Evolutionary conservation across 352 stramenopile species (phyloP).

Genomic region (Globisporangium splendens): DNA sequence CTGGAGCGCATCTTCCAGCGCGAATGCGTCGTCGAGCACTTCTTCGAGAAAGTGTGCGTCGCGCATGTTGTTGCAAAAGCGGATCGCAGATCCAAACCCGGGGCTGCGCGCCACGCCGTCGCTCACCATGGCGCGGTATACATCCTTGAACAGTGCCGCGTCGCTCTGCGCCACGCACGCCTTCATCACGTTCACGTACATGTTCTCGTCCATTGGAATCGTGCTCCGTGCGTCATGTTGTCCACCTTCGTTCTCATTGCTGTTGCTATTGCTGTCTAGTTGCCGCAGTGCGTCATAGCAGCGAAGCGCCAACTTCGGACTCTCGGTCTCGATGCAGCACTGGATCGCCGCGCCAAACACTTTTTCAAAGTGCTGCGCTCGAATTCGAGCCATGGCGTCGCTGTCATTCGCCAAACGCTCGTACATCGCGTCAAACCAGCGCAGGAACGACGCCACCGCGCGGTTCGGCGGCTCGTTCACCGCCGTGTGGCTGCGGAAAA

Average conservation of each 20-base stretch:
- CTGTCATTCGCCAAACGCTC: neutral
- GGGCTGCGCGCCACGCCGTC: slow-evolving; percentile 47
- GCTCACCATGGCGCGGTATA: slow-evolving; percentile 49
- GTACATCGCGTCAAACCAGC: slow-evolving; percentile 27
- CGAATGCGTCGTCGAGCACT: slow-evolving; percentile 53
- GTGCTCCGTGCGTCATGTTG: neutral
- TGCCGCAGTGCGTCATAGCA: slow-evolving; percentile 37
- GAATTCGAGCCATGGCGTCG: neutral
- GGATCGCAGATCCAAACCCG: slow-evolving; percentile 67
- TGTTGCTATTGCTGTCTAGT: neutral
- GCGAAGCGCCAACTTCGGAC: slow-evolving; percentile 45
- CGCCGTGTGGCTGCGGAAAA: slow-evolving; percentile 39
- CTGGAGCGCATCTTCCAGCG: slow-evolving; percentile 34
- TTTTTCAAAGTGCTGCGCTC: slow-evolving; percentile 32
- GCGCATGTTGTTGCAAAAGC: slow-evolving; percentile 45
- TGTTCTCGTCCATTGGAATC: slow-evolving; percentile 60
- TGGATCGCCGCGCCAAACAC: slow-evolving; percentile 73
- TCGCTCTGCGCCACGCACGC: slow-evolving; percentile 37
- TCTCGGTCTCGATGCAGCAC: slow-evolving; percentile 38
- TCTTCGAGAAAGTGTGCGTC: slow-evolving; percentile 55
- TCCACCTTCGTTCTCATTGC: slow-evolving; percentile 1
- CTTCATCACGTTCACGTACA: slow-evolving; percentile 77
- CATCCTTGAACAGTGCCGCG: slow-evolving; percentile 37
- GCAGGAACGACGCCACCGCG: slow-evolving; percentile 26
- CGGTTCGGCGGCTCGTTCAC: slow-evolving; percentile 5